Evolutionary conservation across 2,329 filamentous ascomycete species (phyloP), one percentile per base, ranked within the genome.

Genomic region (Gyromitra esculenta): DNA sequence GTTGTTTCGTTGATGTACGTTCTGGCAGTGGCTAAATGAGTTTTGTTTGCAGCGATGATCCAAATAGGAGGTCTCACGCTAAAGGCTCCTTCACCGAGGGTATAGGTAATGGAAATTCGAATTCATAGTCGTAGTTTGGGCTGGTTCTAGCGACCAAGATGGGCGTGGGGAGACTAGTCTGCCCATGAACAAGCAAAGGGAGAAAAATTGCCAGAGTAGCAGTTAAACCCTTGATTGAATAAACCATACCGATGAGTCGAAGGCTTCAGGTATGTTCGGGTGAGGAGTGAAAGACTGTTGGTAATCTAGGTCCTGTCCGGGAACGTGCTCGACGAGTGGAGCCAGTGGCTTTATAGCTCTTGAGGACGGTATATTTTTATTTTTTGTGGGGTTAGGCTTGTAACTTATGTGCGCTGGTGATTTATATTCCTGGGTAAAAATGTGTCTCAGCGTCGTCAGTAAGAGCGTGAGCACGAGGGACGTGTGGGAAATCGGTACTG

Each of bases 71-170:
- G 35, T 78, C 84, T 79, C 81, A 87, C 84, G 83, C 82, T 67
- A 83, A 83, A 5, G 84, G 82, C 52, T 83, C 75, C 77, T 86
- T 86, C 1, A 85, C 75, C 0, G 86, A 84, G 3, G 85, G 84
- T 41, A 86, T 85, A 0, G 86, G 85, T 1, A 87, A 82, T 6
- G 85, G 82, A 13, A 82, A 73, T 45, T 77, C 57, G 37, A 79
- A 79, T 31, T 77, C 77, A 39, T 77, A 43, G 8, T 64, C 68
- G 41, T 79, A 79, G 1, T 18, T 18, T 7, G 77, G 77, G 4
- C 75, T 77, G 25, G 39, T 15, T 25, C 70, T 31, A 15, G 65
- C 21, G 37, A 50, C 6, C 50, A 25, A 50, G 18, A 6, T 52
- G 13, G 25, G 25, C 9, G 2, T 37, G 54, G 54, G 13, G n/a